phyloP scores from a whole-genome alignment of 2,329 filamentous ascomycete species.

The Fusarium sp. region DNA sequence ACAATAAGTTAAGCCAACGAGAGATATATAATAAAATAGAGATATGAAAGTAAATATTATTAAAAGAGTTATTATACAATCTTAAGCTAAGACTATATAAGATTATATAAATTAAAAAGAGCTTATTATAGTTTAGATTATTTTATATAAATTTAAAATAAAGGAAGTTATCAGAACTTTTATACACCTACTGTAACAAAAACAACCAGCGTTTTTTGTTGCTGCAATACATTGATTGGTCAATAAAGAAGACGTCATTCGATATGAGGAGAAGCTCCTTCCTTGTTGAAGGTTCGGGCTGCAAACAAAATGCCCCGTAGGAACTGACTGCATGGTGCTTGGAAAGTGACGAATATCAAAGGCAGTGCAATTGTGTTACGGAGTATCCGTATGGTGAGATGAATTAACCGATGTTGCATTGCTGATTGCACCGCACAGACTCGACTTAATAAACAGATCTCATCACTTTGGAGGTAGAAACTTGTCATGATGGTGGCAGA shows the following conservation, averaged over 20 bases:
- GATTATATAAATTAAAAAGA: too few species aligned
- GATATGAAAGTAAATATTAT: too few species aligned
- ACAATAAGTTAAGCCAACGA: too few species aligned
- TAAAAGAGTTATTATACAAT: too few species aligned
- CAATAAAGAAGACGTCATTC: constrained; percentile 28
- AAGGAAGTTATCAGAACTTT: too few species aligned
- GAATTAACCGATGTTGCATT: constrained; percentile 9
- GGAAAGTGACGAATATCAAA: constrained; percentile 22
- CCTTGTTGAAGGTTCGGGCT: constrained; percentile 1
- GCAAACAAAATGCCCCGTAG: not conserved
- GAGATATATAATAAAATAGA: too few species aligned
- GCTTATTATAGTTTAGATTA: too few species aligned
- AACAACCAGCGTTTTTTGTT: not conserved
- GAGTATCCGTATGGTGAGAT: not conserved
- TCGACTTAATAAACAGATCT: constrained; percentile 13
- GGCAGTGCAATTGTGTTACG: constrained; percentile 1
- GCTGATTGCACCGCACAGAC: not conserved
- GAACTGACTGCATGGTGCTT: constrained; percentile 1
- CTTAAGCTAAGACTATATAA: too few species aligned
- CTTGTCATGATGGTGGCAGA: constrained; percentile 19
- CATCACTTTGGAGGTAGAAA: not conserved
- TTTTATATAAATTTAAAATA: too few species aligned
- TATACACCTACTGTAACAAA: not conserved
- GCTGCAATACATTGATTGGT: constrained; percentile 12
- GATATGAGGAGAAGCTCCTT: constrained; percentile 25